Conservation (phyloP, 2,329 filamentous ascomycete genomes). For the Lasiodiplodia gonubiensis region DNA sequence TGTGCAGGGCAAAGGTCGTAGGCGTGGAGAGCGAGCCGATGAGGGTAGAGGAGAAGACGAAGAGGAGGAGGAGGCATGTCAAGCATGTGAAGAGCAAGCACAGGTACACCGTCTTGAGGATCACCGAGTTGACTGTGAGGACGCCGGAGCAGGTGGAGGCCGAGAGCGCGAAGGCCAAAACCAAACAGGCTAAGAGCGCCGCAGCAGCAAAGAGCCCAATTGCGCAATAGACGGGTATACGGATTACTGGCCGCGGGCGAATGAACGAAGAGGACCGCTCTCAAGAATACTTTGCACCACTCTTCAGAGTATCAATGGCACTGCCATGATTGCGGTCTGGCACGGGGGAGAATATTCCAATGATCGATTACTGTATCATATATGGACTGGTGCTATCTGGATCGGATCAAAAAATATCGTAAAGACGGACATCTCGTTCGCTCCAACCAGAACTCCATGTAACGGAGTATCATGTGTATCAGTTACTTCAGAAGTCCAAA, state of each 20-base stretch:
- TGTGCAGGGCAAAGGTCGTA: constrained; percentile 83
- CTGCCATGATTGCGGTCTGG: neutral
- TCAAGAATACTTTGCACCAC: neutral
- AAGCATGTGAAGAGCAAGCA: constrained; percentile 89
- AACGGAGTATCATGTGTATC: neutral
- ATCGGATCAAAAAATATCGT: neutral
- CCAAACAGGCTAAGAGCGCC: too few species aligned
- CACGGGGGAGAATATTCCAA: neutral
- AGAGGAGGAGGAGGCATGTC: constrained; percentile 68
- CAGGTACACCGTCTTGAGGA: constrained; percentile 81
- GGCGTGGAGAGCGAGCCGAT: constrained; percentile 76
- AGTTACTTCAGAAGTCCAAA: neutral
- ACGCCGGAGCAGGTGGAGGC: constrained; percentile 59
- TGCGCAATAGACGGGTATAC: neutral
- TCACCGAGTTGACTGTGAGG: constrained; percentile 79
- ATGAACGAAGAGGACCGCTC: neutral
- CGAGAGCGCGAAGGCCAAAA: constrained; percentile 39
- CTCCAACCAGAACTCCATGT: neutral
- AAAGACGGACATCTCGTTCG: neutral
- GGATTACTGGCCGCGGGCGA: neutral
- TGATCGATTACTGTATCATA: constrained; percentile 5
- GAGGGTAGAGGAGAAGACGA: constrained; percentile 63
- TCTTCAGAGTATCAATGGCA: neutral
- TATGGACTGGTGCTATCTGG: neutral
- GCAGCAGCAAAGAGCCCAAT: neutral